Evolutionary conservation across 306 rosid genomes (phyloP), one percentile per base, ranked within the genome.

Genomic region (Fragaria vesca): DNA sequence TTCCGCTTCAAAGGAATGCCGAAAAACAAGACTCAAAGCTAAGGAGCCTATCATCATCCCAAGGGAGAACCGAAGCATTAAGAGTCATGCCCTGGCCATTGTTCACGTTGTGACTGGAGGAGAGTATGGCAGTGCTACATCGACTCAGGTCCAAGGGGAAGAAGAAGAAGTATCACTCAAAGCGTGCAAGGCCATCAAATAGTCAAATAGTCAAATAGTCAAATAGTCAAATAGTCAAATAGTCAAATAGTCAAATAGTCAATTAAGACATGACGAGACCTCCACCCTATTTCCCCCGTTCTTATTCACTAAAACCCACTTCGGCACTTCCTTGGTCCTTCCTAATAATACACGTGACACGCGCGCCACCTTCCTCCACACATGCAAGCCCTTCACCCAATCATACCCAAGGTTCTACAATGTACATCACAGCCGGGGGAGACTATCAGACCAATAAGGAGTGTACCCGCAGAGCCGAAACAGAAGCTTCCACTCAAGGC

Each of bases 401-500:
- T 73, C 68, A 40, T 21, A 26, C 4, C 18, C 24, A 6, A 32
- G 18, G 8, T 16, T 73, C 12, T 32, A 26, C 38, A 38, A 15
- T 73, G 3, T 32, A 26, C 38, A 38, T 73, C 68, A 26, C 77
- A 57, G 69, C 4, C 77, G 1, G 26, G 30, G 46, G 54, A 73
- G 1, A 2, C 11, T 57, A 42, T 73, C 77, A 43, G 36, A 21
- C 18, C 46, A 3, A n/a, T 17, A 40, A 8, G 4, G 13, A 28
- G 28, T 11, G 26, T 12, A 51, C 62, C 74, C 26, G 48, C 71
- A 38, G 46, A 5, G 15, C 66, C 43, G 81, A 71, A 80, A 62
- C 88, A 52, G 82, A 85, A 73, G 63, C 85, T 85, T 82, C 88
- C 82, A 83, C 46, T 30, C n/a, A 3, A 34, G 32, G 48, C 55